phyloP scores from a whole-genome alignment of 2,329 filamentous ascomycete genomes.

The Alternaria viburni region DNA sequence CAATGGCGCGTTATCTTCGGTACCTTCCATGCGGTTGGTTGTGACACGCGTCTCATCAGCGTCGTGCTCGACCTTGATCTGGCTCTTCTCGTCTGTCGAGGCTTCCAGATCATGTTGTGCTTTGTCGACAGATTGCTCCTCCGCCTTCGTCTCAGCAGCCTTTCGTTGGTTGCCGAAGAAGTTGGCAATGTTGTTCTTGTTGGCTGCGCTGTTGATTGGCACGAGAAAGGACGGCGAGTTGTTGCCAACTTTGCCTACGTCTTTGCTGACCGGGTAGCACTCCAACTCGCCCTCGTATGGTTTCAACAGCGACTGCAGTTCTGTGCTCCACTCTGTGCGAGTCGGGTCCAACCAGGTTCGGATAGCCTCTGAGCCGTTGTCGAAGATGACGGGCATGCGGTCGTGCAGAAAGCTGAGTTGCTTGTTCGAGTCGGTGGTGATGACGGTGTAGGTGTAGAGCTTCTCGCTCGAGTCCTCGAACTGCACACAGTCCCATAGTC shows the following conservation, averaged over 20 bases:
- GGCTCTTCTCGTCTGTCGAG: slow-evolving; percentile 30
- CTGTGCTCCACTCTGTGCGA: slow-evolving; percentile 73
- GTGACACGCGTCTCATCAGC: slow-evolving; percentile 52
- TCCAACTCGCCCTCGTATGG: slow-evolving; percentile 82
- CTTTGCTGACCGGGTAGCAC: slow-evolving; percentile 83
- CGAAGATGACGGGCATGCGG: slow-evolving; percentile 92
- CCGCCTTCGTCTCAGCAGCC: slow-evolving; percentile 28
- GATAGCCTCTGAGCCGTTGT: slow-evolving; percentile 74
- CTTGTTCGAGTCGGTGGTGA: slow-evolving; percentile 86
- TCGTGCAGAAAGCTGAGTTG: slow-evolving; percentile 88
- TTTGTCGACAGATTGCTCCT: slow-evolving; percentile 12
- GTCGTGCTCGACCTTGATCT: slow-evolving; percentile 47
- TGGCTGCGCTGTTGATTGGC: slow-evolving; percentile 81
- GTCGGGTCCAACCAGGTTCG: slow-evolving; percentile 79
- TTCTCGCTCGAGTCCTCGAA: slow-evolving; percentile 76
- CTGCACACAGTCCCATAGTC: slow-evolving; percentile 86
- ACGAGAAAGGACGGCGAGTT: slow-evolving; percentile 84
- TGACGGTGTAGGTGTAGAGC: slow-evolving; percentile 88
- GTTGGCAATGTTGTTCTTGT: slow-evolving; percentile 92
- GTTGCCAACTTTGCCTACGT: slow-evolving; percentile 93
- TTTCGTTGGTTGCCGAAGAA: slow-evolving; percentile 75
- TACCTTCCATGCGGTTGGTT: slow-evolving; percentile 51
- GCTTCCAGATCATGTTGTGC: slow-evolving; percentile 21
- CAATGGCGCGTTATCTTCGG: slow-evolving; percentile 60
- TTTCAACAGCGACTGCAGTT: slow-evolving; percentile 78